A percentile compares a stretch with the other conserved stretches of the same genome.
These are phyloP conservation scores for Lasiosphaeris hirsuta DNA, from an alignment of 495 filamentous ascomycete species.

Conservation along the genomic window DNA sequence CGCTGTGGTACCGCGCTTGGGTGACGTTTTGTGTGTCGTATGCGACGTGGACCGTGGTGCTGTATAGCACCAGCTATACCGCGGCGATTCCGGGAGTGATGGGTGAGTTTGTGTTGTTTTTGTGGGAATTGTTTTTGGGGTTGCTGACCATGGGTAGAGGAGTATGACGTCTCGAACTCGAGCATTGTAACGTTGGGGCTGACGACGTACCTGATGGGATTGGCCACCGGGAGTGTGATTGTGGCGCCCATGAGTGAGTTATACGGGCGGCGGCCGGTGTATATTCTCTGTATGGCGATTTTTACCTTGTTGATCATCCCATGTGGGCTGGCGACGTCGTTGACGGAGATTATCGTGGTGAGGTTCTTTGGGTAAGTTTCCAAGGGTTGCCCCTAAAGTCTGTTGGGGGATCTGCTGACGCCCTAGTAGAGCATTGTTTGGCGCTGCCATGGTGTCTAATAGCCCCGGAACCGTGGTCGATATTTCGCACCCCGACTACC, in stretches of 20 bases:
- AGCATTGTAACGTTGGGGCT: slow-evolving; percentile 69
- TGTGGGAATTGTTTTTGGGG: too few species aligned
- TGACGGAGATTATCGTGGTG: slow-evolving; percentile 62
- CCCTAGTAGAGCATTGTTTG: slow-evolving; percentile 59
- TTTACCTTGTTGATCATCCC: slow-evolving; percentile 70
- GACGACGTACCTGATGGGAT: slow-evolving; percentile 72
- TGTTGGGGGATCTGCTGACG: neutral
- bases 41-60: slow-evolving; percentile 69
- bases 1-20: slow-evolving; percentile 61
- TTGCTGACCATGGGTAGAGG: slow-evolving; percentile 19
- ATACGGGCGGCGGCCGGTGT: slow-evolving; percentile 73
- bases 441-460: slow-evolving; percentile 75
- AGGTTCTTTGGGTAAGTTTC: slow-evolving; percentile 64
- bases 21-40: slow-evolving; percentile 64
- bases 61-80: slow-evolving; percentile 86
- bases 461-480: slow-evolving; percentile 81
- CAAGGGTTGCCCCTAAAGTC: neutral
- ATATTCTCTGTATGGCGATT: slow-evolving; percentile 57
- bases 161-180: slow-evolving; percentile 56
- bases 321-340: slow-evolving; percentile 62
- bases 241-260: slow-evolving; percentile 74
- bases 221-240: slow-evolving; percentile 69
- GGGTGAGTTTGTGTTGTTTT: slow-evolving; percentile 3
- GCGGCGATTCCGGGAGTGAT: slow-evolving; percentile 64
- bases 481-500: slow-evolving; percentile 64